Evolutionary conservation across 345 rosid species (phyloP).

Genomic region (Xanthoceras sorbifolium): DNA sequence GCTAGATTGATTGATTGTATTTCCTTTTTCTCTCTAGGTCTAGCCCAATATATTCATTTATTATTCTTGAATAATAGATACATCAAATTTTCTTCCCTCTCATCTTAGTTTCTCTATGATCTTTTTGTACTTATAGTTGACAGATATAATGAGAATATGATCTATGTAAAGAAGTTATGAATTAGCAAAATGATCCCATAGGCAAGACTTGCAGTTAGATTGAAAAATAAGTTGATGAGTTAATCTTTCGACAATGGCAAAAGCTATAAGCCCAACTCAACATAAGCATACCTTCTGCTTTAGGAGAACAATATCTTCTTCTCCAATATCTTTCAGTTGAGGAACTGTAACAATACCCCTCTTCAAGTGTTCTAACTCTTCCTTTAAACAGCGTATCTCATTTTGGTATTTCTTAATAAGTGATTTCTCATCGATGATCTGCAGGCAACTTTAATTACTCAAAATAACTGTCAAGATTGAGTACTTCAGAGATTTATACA

Average conservation of each 20-base stretch:
- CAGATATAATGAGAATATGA: neutral
- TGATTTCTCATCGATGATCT: slow-evolving; percentile 99
- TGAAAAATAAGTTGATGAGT: slow-evolving; percentile 4
- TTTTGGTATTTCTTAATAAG: slow-evolving; percentile 96
- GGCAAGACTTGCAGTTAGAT: slow-evolving; percentile 11
- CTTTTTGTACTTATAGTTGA: too few relatives aligned
- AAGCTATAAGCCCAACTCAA: neutral
- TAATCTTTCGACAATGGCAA: slow-evolving; percentile 14
- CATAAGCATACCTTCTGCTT: slow-evolving; percentile 81
- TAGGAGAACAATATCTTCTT: slow-evolving; percentile 80
- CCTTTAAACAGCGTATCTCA: slow-evolving; percentile 86
- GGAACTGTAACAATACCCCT: slow-evolving; percentile 77
- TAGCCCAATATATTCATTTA: too few relatives aligned
- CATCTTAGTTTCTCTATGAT: too few relatives aligned
- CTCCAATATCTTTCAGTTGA: slow-evolving; percentile 58
- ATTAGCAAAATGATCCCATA: slow-evolving; percentile 7
- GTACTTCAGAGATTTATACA: neutral
- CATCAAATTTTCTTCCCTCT: too few relatives aligned
- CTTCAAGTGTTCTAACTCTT: slow-evolving; percentile 92
- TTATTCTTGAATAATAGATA: too few relatives aligned
- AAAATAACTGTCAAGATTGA: slow-evolving; percentile 11
- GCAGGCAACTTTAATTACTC: slow-evolving; percentile 32
- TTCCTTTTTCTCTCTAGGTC: too few relatives aligned
- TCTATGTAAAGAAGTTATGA: neutral
- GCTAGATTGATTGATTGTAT: too few relatives aligned